These are phyloP conservation scores for Moesziomyces sp. DNA, from an alignment of 1,284 basidiomycete species.

Conservation along the genomic window DNA sequence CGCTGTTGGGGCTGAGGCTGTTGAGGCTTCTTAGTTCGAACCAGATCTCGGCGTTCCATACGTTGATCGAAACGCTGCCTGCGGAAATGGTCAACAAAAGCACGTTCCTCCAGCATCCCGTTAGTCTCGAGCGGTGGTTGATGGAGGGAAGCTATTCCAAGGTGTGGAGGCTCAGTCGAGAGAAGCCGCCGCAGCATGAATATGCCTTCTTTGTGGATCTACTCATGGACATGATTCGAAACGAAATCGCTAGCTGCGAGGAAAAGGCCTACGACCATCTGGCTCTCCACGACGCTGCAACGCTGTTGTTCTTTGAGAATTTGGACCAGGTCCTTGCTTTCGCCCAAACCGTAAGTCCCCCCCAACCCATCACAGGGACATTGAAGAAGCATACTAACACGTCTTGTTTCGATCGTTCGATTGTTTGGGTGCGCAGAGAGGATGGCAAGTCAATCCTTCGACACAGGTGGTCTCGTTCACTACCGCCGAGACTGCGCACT, in stretches of 20 bases:
- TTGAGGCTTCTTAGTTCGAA: slow-evolving; percentile 94
- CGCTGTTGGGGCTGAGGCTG: slow-evolving; percentile 91
- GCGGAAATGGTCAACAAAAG: slow-evolving; percentile 48
- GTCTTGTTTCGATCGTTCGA: not conserved
- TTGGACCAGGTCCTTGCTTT: slow-evolving; percentile 81
- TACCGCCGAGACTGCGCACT: slow-evolving; percentile 30
- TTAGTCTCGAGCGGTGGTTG: slow-evolving; percentile 83
- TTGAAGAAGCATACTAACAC: not conserved
- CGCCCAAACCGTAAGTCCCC: slow-evolving; percentile 73
- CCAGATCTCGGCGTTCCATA: slow-evolving; percentile 97
- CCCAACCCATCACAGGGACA: not conserved
- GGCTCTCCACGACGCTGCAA: slow-evolving; percentile 86
- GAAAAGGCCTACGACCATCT: slow-evolving; percentile 88
- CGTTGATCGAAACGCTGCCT: slow-evolving; percentile 91
- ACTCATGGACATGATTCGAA: slow-evolving; percentile 90
- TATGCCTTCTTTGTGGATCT: slow-evolving; percentile 90
- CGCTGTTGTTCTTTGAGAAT: slow-evolving; percentile 85
- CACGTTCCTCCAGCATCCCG: slow-evolving; percentile 63
- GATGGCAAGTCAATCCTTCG: slow-evolving; percentile 68
- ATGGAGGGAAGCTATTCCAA: slow-evolving; percentile 99
- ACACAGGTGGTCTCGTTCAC: slow-evolving; percentile 66
- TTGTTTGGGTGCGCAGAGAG: slow-evolving; percentile 51
- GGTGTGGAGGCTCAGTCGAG: slow-evolving; percentile 88
- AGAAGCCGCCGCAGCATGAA: slow-evolving; percentile 78
- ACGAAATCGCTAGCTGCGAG: slow-evolving; percentile 92